Base-by-base conservation (phyloP, 2,329 filamentous ascomycete genomes). In the Talaromyces islandicus region DNA sequence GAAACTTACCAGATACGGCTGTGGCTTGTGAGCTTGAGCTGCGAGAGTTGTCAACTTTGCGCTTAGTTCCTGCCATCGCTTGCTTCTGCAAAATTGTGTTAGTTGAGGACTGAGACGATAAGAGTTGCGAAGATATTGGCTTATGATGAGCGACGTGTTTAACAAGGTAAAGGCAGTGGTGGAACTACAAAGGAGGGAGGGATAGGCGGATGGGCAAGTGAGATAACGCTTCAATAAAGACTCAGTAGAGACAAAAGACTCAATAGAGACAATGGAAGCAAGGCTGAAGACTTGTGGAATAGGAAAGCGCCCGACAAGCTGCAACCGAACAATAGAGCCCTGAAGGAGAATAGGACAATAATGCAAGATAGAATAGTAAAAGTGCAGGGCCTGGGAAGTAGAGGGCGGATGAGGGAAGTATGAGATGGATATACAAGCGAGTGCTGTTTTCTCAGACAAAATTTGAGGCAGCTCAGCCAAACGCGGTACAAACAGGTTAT, bases 51-150 rank as follows among this genome's bases (percentile, higher is more conserved):
- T 69, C 68, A 56, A 67, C 63, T 59, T 69, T 73, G 62, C 72
- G 71, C 64, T 71, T 73, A 63, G 69, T 68, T 62, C 72, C 73
- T 64, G 70, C 71, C 73, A 75, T 75, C 60, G 64, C 65, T 67
- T 63, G 64, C 63, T 66, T 67, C 64, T 68, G 11, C 6, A 19
- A 27, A 30, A 58, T 53, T 55, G 29, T 12, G 17, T 52, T 29
- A 52, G 48, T 52, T 27, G 27, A 25, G 25, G 12, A 17, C 7
- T 52, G 25, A 14, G 12, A 51, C 30, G 21, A 10, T 12, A 19
- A 54, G 46, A 9, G 6, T 25, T 43, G 38, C 27, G 46, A 27
- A 50, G 58, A 48, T 46, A 46, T 46, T 7, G 6, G 21, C 24
- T 21, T 4, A 24, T 12, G 19, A 46, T 21, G 10, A 9, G n/a